Percentiles rank a stretch among this genome's conserved stretches.
Conservation (phyloP, 1,139 yeast species). For the Hansenula anomala region DNA sequence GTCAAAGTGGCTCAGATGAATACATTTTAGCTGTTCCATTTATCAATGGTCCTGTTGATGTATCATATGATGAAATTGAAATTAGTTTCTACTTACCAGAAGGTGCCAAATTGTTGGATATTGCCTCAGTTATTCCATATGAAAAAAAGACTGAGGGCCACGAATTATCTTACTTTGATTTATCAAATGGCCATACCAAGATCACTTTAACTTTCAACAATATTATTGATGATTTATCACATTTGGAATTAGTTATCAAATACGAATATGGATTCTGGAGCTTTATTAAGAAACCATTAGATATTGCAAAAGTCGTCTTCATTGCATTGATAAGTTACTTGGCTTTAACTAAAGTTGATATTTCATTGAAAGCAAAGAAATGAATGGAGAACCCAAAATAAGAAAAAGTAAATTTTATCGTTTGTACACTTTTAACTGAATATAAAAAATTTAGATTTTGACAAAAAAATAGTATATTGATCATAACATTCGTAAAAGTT, state of each 20-base stretch:
- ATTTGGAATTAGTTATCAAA: conserved; percentile 51
- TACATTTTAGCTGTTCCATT: conserved; percentile 68
- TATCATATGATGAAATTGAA: conserved; percentile 58
- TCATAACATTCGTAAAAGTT: conserved; percentile 1
- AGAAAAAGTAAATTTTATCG: neutral
- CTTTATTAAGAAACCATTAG: conserved; percentile 60
- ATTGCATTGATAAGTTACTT: conserved; percentile 49
- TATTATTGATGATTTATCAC: conserved; percentile 65
- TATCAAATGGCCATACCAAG: conserved; percentile 73
- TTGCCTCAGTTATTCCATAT: conserved; percentile 53
- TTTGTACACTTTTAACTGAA: no score
- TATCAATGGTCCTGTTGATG: conserved; percentile 66
- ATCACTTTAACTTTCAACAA: conserved; percentile 59
- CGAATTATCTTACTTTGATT: conserved; percentile 71
- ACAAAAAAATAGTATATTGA: no score
- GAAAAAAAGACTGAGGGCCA: conserved; percentile 31
- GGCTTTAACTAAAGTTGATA: conserved; percentile 18
- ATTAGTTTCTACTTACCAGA: conserved; percentile 80
- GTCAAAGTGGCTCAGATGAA: conserved; percentile 38
- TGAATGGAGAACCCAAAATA: neutral
- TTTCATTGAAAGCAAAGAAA: conserved; percentile 21
- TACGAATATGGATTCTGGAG: conserved; percentile 56
- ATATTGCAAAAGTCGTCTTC: conserved; percentile 61
- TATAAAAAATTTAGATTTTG: no score
- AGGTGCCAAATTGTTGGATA: conserved; percentile 63